phyloP scores from a whole-genome alignment of 805 yeast genomes.

The Tanozyma kutaoensis region DNA sequence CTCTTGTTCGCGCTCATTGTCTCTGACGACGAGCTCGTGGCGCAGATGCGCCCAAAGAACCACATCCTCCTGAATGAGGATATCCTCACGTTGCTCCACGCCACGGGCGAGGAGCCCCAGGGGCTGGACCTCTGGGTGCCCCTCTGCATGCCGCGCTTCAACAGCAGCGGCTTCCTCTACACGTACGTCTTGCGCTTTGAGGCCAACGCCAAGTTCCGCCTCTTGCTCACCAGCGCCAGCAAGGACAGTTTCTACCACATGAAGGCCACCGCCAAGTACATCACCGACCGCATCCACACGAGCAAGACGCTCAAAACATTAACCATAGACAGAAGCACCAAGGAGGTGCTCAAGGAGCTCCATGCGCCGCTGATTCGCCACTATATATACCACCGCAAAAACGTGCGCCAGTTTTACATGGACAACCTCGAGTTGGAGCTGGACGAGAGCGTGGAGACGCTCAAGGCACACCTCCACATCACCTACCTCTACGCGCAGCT shows the following conservation, averaged over 20 bases:
- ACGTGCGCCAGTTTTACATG: constrained; percentile 51
- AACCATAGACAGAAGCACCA: not conserved
- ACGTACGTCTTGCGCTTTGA: constrained; percentile 46
- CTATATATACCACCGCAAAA: constrained; percentile 66
- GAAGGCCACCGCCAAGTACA: constrained; percentile 42
- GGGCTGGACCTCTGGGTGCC: constrained; percentile 87
- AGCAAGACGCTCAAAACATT: constrained; percentile 9
- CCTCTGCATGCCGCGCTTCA: constrained; percentile 81
- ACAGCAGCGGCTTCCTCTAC: constrained; percentile 76
- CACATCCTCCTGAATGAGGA: constrained; percentile 79
- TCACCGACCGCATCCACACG: constrained; percentile 23
- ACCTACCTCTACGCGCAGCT: constrained; percentile 19
- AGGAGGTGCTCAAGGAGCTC: not conserved
- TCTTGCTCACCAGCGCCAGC: constrained; percentile 43
- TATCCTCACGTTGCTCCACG: constrained; percentile 56
- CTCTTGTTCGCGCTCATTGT: constrained; percentile 67
- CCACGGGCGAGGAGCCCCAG: constrained; percentile 25
- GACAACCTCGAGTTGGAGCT: constrained; percentile 15
- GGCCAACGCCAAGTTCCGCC: constrained; percentile 3
- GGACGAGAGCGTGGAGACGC: constrained; percentile 8
- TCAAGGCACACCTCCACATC: constrained; percentile 22
- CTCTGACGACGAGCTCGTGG: constrained; percentile 46
- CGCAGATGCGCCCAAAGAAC: constrained; percentile 60
- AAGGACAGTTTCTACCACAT: constrained; percentile 70
- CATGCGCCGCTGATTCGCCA: constrained; percentile 42